These are phyloP conservation scores for Apiospora marii DNA, from an alignment of 2,329 filamentous ascomycete species.

Conservation along the genomic window DNA sequence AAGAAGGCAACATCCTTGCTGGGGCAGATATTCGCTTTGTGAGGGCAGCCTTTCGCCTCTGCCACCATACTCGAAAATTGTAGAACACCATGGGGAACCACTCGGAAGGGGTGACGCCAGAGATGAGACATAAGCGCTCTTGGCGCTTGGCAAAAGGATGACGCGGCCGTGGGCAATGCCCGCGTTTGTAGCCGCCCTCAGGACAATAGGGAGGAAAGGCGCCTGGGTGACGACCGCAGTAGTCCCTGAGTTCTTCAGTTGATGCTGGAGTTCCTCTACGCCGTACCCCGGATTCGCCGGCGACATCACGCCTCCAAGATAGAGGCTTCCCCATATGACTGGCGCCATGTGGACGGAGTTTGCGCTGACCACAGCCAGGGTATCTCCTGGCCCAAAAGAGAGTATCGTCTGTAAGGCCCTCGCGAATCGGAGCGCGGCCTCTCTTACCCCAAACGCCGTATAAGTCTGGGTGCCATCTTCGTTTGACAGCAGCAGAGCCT, in stretches of 20 bases:
- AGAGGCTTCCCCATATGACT: neutral
- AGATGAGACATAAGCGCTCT: neutral
- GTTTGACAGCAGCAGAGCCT: neutral
- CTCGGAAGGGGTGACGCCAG: neutral
- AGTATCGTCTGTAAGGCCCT: neutral
- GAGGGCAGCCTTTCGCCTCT: neutral
- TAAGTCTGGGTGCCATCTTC: slow-evolving; percentile 1
- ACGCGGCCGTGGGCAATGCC: neutral
- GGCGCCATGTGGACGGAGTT: neutral
- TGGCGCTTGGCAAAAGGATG: neutral
- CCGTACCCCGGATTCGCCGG: neutral
- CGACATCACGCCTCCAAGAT: neutral
- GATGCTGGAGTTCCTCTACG: neutral
- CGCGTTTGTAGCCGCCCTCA: neutral
- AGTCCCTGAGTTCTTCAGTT: neutral
- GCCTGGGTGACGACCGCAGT: neutral
- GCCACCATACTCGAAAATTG: neutral
- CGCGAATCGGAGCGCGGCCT: neutral
- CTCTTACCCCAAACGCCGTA: neutral
- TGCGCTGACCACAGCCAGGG: slow-evolving; percentile 1
- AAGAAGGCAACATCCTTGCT: neutral
- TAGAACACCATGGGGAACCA: neutral
- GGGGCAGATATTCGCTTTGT: neutral
- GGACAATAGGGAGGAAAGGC: neutral
- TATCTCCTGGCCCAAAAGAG: neutral